Evolutionary conservation across 768 basidiomycete genomes (phyloP).

Genomic region (Agrocybe pediades): DNA sequence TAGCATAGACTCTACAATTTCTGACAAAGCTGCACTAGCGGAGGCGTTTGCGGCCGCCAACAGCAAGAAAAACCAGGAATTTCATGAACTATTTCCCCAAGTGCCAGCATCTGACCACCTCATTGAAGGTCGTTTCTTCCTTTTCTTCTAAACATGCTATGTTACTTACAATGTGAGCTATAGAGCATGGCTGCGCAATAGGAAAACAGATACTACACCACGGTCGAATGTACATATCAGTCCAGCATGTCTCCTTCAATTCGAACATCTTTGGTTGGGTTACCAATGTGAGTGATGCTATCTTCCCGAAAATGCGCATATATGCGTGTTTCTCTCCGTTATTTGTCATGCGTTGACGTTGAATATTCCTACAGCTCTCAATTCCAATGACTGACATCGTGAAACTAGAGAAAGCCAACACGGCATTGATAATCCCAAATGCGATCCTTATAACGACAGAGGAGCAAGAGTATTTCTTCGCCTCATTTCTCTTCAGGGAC

Average conservation of each 20-base stretch:
- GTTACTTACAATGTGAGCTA: not conserved
- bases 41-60: slow-evolving; percentile 99
- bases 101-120: slow-evolving; percentile 96
- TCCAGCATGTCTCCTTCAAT: slow-evolving; percentile 98
- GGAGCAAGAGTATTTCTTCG: slow-evolving; percentile 89
- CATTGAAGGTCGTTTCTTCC: slow-evolving; percentile 72
- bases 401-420: slow-evolving; percentile 94
- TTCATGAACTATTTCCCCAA: slow-evolving; percentile 88
- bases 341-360: not conserved
- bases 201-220: slow-evolving; percentile 97
- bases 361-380: not conserved
- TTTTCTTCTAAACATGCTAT: not conserved
- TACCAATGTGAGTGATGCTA: slow-evolving; percentile 71
- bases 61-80: slow-evolving; percentile 91
- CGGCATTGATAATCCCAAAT: slow-evolving; percentile 96
- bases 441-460: slow-evolving; percentile 89
- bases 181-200: slow-evolving; percentile 97
- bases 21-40: slow-evolving; percentile 81
- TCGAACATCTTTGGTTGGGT: slow-evolving; percentile 99
- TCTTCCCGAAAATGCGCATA: not conserved
- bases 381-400: slow-evolving; percentile 64
- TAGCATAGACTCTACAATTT: slow-evolving; percentile 48
- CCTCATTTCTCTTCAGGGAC: slow-evolving; percentile 95
- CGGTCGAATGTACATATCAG: slow-evolving; percentile 94
- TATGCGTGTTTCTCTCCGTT: not conserved